Evolutionary conservation across 768 basidiomycete genomes (phyloP), one percentile per base, ranked within the genome.

Genomic region (Dacryopinax primogenitus): DNA sequence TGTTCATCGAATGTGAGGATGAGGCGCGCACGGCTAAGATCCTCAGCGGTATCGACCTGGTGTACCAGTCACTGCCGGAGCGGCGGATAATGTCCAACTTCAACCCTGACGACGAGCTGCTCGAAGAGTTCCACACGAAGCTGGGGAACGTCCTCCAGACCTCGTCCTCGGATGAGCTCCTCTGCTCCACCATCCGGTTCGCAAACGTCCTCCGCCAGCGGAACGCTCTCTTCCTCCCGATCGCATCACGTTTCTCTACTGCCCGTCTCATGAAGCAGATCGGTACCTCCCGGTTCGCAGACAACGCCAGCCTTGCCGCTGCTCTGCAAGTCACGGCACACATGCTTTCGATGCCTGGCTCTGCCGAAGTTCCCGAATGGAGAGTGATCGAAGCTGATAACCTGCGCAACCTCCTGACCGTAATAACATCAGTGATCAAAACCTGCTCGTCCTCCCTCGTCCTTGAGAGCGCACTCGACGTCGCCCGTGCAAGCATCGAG

Each of bases 101-200:
- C 51, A 58, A 58, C 23, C 51, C 51, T 3, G 51, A 58, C 23
- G 51, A 58, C 51, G 51, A 58, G 26, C 51, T 58, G 26, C 51
- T 58, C 51, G 30, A 26, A 15, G 23, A 26, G 51, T 58, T 58
- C 51, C 51, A 58, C 51, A 58, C 51, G 9, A 58, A 58, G 51
- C 51, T 58, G 3, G 23, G 23, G 4, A 26, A 58, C 51, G 30
- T 32, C 26, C 51, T 58, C 51, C 51, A 58, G 51, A 28, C 51
- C 11, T 28, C 26, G 4, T 15, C 51, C 26, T 58, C 51, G 4
- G 51, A 58, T 30, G 51, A 58, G 51, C 51, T 58, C 26, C 51
- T 58, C 4, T 28, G 51, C 51, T 23, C 51, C 3, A 30, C 51
- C 3, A 58, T 58, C 11, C 51, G 32, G 23, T 32, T 58, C 51